Evolutionary conservation across 176 grass and related monocot species (phyloP).

Genomic region (Hordeum vulgare): DNA sequence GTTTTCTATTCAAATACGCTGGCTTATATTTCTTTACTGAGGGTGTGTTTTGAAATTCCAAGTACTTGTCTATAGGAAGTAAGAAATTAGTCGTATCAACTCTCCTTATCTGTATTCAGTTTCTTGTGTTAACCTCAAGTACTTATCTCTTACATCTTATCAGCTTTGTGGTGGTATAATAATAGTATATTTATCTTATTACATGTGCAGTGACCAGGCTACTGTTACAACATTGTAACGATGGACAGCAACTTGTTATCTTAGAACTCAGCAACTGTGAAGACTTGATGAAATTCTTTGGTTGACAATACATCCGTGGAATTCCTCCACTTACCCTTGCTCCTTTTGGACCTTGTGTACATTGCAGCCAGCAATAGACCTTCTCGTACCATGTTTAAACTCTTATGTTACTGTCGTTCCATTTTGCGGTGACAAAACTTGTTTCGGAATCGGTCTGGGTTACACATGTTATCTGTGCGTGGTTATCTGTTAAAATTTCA

Average conservation of each 20-base stretch:
- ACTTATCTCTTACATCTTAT: not conserved
- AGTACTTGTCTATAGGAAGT: not conserved
- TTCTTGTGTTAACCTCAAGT: not conserved
- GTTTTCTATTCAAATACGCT: not conserved
- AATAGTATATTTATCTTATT: not conserved
- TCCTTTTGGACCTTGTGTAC: not conserved
- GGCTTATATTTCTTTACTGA: too few relatives aligned
- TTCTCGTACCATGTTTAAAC: not conserved
- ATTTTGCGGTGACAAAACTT: not conserved
- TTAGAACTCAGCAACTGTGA: not conserved
- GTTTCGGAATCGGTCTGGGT: not conserved
- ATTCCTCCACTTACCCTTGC: not conserved
- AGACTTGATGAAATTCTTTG: not conserved
- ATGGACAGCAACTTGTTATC: not conserved
- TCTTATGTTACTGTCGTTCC: not conserved
- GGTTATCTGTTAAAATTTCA: not conserved
- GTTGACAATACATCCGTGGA: not conserved
- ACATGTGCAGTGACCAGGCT: slow-evolving; percentile 3
- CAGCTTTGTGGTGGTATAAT: not conserved
- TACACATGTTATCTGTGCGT: not conserved
- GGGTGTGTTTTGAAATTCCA: not conserved
- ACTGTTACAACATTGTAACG: not conserved
- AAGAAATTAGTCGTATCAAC: not conserved
- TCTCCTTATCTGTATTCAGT: not conserved
- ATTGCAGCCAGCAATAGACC: not conserved